A percentile compares a stretch with the other conserved stretches of the same genome.
Evolutionary conservation across 176 grass and related monocot genomes (phyloP).

Genomic region (Ensete ventricosum): DNA sequence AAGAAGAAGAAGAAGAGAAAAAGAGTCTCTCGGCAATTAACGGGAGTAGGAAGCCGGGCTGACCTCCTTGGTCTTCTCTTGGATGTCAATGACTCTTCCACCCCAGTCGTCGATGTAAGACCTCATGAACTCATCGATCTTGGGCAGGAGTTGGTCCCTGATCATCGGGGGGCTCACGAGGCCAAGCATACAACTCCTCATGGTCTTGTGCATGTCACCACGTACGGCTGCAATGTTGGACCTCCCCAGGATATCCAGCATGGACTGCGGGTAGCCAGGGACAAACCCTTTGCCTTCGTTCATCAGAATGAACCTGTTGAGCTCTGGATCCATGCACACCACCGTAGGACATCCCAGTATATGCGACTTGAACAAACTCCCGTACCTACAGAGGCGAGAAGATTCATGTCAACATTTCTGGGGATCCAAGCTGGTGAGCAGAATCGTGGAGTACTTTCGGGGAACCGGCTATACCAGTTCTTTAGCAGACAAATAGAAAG

Average conservation of each 20-base stretch:
- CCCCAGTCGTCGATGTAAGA: constrained; percentile 48
- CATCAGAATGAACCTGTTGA: constrained; percentile 61
- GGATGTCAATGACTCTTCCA: constrained; percentile 60
- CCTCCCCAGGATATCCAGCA: constrained; percentile 72
- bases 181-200: constrained; percentile 69
- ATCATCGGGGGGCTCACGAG: constrained; percentile 53
- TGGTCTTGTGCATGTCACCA: constrained; percentile 60
- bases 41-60: not conserved
- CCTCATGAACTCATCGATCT: constrained; percentile 92
- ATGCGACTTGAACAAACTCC: constrained; percentile 79
- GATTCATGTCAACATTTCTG: too few species aligned
- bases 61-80: constrained; percentile 97
- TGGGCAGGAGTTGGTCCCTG: constrained; percentile 50
- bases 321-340: constrained; percentile 89
- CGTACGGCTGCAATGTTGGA: constrained; percentile 92
- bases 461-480: not conserved
- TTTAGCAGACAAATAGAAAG: not conserved
- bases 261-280: constrained; percentile 93
- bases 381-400: constrained; percentile 42
- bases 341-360: constrained; percentile 96
- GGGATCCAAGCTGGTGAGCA: not conserved
- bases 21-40: too few species aligned
- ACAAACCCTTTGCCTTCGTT: constrained; percentile 67
- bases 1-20: too few species aligned
- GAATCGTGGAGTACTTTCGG: not conserved